Evolutionary conservation across 345 rosid genomes (phyloP), one percentile per base, ranked within the genome.

Genomic region (Abelmoschus esculentus): DNA sequence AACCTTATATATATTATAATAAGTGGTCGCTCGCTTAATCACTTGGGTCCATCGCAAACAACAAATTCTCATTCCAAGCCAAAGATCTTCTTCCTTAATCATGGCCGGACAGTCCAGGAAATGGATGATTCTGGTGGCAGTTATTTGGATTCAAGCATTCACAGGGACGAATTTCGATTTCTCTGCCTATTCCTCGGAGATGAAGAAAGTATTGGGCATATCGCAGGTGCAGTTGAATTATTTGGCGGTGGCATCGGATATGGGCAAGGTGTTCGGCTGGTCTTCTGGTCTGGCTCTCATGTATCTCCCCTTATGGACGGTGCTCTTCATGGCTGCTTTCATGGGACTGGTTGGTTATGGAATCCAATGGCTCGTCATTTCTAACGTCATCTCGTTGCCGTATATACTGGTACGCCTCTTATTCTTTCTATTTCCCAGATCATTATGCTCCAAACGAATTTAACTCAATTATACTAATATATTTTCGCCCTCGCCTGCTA

Each of bases 81-180:
- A 11, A 46, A 47, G 3, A 3, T 47, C 14, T 46, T 46, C 15
- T 2, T 56, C 17, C 42, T 10, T 10, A 38, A 38, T 65, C 2
- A 91, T 91, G 98, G 90, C 84, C 0, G 97, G 88, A 42, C 97
- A 93, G 52, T 93, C 95, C 1, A 38, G 93, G 32, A 93, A 89
- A 74, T 93, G 98, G 98, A 93, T 91, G 97, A 88, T 93, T 55
- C 81, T 93, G 7, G 91, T 93, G 18, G 96, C 91, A 0, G 89
- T 97, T 13, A 81, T 89, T 53, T 93, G 98, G 98, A 87, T 93
- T 85, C 98, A 93, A 78, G 97, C 96, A 0, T 93, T 93, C 64
- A 93, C 97, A 0, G 98, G 98, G 5, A 93, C 98, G 2, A 93
- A 93, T 72, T 93, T 93, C 81, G 98, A 93, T 82, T 91, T 93